Percentiles rank a stretch among this genome's conserved stretches.
Conservation (phyloP, 108 stramenopile genomes). For the Fragilaria radians region DNA sequence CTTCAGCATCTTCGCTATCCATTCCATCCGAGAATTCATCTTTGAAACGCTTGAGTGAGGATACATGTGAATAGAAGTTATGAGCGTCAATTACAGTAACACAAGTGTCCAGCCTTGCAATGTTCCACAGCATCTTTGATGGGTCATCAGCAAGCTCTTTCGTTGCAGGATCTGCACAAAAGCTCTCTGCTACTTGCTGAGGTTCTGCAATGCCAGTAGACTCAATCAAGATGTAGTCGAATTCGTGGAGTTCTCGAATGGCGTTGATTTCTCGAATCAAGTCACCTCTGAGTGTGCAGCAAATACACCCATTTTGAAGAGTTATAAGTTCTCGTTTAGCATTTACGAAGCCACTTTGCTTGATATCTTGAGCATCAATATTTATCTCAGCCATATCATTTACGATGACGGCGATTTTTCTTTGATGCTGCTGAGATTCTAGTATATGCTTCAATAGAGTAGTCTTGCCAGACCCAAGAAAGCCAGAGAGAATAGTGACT, state of each 20-base stretch:
- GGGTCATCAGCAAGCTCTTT: too few species aligned
- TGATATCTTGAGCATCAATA: conserved; percentile 61
- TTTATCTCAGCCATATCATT: conserved; percentile 80
- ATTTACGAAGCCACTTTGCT: conserved; percentile 54
- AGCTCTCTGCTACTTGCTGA: conserved; percentile 76
- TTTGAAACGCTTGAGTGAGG: too few species aligned
- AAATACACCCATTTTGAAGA: conserved; percentile 85
- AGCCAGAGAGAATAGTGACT: conserved; percentile 91
- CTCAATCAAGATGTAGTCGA: conserved; percentile 89
- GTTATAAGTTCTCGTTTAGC: conserved; percentile 73
- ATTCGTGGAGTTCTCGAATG: conserved; percentile 46
- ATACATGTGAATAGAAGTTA: too few species aligned
- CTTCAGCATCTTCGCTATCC: too few species aligned
- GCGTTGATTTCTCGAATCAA: conserved; percentile 60
- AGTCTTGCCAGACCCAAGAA: conserved; percentile 92
- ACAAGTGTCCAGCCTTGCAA: too few species aligned
- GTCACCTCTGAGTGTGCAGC: conserved; percentile 88
- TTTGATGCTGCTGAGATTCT: conserved; percentile 55
- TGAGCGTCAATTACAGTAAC: too few species aligned
- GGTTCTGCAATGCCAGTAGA: conserved; percentile 87
- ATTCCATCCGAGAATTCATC: too few species aligned
- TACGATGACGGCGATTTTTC: conserved; percentile 89
- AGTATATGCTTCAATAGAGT: conserved; percentile 85
- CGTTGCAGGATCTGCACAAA: too few species aligned
- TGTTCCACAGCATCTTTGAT: too few species aligned